Conservation (phyloP, 164 flowering plant species). For the Cinnamomum micranthum region DNA sequence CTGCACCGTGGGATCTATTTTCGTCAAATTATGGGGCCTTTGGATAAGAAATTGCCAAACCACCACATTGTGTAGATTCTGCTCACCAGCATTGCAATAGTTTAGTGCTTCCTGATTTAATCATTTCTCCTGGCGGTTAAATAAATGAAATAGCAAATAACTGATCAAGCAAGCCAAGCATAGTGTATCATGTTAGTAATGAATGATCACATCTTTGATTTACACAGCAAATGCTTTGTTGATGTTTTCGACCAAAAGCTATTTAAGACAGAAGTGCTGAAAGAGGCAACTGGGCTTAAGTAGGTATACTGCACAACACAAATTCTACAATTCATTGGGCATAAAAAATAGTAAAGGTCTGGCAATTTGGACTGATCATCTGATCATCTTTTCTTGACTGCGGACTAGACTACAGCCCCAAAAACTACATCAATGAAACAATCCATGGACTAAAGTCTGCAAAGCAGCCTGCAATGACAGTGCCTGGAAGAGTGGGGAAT, state of each 20-base stretch:
- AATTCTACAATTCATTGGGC: neutral
- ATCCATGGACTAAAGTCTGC: neutral
- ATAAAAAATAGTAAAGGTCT: neutral
- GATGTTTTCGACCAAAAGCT: neutral
- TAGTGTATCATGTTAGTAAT: neutral
- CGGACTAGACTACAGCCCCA: neutral
- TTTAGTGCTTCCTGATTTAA: neutral
- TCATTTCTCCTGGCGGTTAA: neutral
- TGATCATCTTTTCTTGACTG: neutral
- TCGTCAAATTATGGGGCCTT: too few species aligned
- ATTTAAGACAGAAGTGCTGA: neutral
- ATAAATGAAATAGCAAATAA: neutral
- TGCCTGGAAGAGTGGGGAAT: neutral
- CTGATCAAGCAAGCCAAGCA: neutral
- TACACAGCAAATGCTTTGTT: too few species aligned
- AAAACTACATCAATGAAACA: too few species aligned
- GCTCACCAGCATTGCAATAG: neutral
- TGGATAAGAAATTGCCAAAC: neutral
- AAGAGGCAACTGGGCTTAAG: neutral
- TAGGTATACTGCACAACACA: neutral
- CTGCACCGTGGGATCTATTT: neutral
- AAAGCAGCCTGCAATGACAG: neutral
- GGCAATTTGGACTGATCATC: neutral
- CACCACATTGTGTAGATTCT: neutral
- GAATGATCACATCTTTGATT: neutral